Evolutionary conservation across 2,329 filamentous ascomycete species (phyloP), one percentile per base, ranked within the genome.

Genomic region (Podosphaera xanthii): DNA sequence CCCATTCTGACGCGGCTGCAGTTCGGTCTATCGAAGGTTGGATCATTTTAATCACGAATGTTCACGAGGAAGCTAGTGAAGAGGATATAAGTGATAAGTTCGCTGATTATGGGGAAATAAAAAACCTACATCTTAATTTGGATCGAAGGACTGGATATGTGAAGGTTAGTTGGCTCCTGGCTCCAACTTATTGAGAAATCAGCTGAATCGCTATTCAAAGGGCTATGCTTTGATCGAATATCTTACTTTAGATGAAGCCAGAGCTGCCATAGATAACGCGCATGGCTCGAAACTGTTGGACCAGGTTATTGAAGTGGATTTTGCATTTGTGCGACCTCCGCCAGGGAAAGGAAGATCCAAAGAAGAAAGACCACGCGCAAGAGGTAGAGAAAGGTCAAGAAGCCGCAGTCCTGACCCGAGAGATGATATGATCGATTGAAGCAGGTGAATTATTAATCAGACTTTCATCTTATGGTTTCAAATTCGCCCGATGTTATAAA

Each of bases 11-110:
- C 69, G 86, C 86, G 59, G 87, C 83, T 0, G 87, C 87, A 33
- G 87, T 92, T 61, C 86, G 87, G 66, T 89, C 84, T 59, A 90
- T 92, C 68, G 87, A 92, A 72, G 87, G 87, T 65, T 92, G 87
- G 87, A 92, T 92, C 71, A 76, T 92, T 67, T 82, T 88, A 63
- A 86, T 87, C 64, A 90, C 86, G 58, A 92, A 92, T 68, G 84
- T 92, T 40, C 87, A 92, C 73, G 87, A 92, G 69, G 87, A 92
- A 71, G 86, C 87, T 57, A 85, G 84, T 65, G 87, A 92, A 72
- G 87, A 92, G 73, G 83, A 86, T 53, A 71, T 92, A 60, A 84
- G 85, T 67, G 87, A 92, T 70, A 77, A 82, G 70, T 92, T 92
- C 70, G 84, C 81, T 67, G 87, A 92, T 66, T 92, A 79, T 68